A percentile compares a stretch with the other conserved stretches of the same genome.
These are phyloP conservation scores for Amylocarpus encephaloides DNA, from an alignment of 2,329 filamentous ascomycete species.

Conservation along the genomic window DNA sequence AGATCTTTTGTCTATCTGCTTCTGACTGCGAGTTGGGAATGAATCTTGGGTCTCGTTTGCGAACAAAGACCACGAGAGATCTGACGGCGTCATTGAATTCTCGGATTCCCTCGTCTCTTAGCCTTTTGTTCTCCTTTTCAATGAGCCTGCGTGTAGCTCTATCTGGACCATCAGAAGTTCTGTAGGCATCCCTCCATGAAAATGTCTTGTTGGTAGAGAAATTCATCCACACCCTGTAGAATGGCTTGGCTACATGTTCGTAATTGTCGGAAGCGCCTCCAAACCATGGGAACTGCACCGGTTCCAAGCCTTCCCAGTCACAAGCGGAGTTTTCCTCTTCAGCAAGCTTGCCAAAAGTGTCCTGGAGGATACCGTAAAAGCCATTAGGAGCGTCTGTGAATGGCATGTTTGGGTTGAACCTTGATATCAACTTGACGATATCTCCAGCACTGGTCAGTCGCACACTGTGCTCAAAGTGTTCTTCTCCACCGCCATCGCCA, in stretches of 20 bases:
- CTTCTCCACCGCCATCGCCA: slow-evolving; percentile 35
- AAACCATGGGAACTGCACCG: slow-evolving; percentile 72
- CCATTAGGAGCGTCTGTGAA: slow-evolving; percentile 75
- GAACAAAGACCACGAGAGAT: slow-evolving; percentile 78
- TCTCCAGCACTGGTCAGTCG: slow-evolving; percentile 75
- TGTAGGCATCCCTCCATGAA: slow-evolving; percentile 81
- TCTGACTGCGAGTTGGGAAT: slow-evolving; percentile 70
- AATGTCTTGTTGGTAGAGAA: slow-evolving; percentile 85
- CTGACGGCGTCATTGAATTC: slow-evolving; percentile 92
- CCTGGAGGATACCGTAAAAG: slow-evolving; percentile 75
- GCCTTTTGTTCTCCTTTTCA: slow-evolving; percentile 89
- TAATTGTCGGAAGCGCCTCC: slow-evolving; percentile 70
- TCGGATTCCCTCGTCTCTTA: slow-evolving; percentile 72
- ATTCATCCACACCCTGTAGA: slow-evolving; percentile 73
- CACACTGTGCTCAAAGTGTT: slow-evolving; percentile 59
- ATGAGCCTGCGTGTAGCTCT: slow-evolving; percentile 74
- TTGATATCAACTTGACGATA: slow-evolving; percentile 69
- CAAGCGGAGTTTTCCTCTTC: slow-evolving; percentile 73
- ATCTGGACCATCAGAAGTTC: slow-evolving; percentile 80
- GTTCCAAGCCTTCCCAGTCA: slow-evolving; percentile 56
- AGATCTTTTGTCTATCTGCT: slow-evolving; percentile 68
- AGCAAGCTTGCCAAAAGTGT: slow-evolving; percentile 73
- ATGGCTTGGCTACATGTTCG: slow-evolving; percentile 68
- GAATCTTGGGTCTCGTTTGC: slow-evolving; percentile 86
- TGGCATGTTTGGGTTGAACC: slow-evolving; percentile 70